Conservation (phyloP, 108 stramenopile genomes). For the Fragilariopsis cylindrus region DNA sequence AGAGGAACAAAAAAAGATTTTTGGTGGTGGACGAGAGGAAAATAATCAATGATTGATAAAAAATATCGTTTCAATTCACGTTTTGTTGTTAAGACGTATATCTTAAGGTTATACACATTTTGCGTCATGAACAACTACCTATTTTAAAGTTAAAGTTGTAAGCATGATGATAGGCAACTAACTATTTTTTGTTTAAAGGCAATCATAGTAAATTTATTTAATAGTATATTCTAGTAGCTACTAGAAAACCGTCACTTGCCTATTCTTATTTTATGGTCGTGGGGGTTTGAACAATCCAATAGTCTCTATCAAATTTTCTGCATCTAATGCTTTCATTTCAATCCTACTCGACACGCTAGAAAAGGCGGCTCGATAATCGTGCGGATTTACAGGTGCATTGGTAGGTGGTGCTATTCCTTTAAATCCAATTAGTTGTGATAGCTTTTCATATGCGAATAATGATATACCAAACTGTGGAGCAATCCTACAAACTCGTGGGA, state of each 20-base stretch:
- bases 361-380: constrained; percentile 16
- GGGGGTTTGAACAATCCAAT: not conserved
- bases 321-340: not conserved
- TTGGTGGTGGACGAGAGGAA: not conserved
- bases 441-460: constrained; percentile 49
- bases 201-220: too few species aligned
- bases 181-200: too few species aligned
- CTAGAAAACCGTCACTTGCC: too few species aligned
- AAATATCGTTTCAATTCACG: too few species aligned
- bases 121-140: too few species aligned
- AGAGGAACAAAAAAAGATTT: constrained; percentile 40
- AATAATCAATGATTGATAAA: not conserved
- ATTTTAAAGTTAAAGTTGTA: too few species aligned
- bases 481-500: constrained; percentile 42
- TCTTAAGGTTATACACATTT: too few species aligned
- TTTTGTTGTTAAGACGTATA: too few species aligned
- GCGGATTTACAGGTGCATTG: constrained; percentile 4
- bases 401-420: constrained; percentile 13
- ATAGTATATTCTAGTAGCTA: too few species aligned
- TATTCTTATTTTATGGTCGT: not conserved
- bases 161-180: too few species aligned
- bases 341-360: not conserved
- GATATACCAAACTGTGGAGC: constrained; percentile 69
- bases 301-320: not conserved
- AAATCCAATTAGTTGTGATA: constrained; percentile 27